Percentiles rank a stretch among this genome's conserved stretches.
These are phyloP conservation scores for Cyberlindnera misumaiensis DNA, from an alignment of 805 yeast species.

Conservation along the genomic window DNA sequence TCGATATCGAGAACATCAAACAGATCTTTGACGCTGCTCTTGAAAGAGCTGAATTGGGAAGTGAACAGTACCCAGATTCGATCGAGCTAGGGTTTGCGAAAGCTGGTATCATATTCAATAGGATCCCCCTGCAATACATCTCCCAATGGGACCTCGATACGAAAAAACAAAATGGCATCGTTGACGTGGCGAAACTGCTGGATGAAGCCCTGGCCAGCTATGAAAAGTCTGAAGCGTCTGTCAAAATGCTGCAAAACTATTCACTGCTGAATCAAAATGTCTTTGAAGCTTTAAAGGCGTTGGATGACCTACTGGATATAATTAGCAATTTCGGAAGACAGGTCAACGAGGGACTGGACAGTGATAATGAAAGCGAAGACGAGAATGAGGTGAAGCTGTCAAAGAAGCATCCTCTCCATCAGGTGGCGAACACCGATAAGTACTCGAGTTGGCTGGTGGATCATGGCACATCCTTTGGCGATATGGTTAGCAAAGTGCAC, in stretches of 20 bases:
- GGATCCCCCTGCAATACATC: conserved; percentile 53
- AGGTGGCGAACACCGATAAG: conserved; percentile 31
- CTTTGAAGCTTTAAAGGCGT: conserved; percentile 46
- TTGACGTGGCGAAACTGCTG: conserved; percentile 31
- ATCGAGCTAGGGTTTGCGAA: conserved; percentile 44
- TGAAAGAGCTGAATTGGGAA: conserved; percentile 61
- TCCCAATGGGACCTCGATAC: conserved; percentile 42
- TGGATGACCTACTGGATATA: conserved; percentile 65
- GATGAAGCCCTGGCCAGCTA: conserved; percentile 42
- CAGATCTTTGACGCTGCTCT: conserved; percentile 65
- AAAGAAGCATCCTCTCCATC: conserved; percentile 50
- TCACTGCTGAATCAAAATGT: conserved; percentile 33
- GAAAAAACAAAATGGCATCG: conserved; percentile 23
- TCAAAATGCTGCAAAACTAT: conserved; percentile 20
- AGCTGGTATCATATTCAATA: conserved; percentile 47
- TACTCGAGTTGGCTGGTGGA: conserved; percentile 44
- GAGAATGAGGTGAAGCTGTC: conserved; percentile 31
- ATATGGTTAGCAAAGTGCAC: conserved; percentile 11
- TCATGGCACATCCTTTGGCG: conserved; percentile 21
- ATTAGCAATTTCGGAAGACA: conserved; percentile 58
- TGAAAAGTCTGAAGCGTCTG: conserved; percentile 33
- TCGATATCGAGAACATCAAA: conserved; percentile 28
- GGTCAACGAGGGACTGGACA: conserved; percentile 52
- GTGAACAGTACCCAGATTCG: conserved; percentile 40
- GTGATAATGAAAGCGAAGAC: conserved; percentile 42